Conservation (phyloP, 495 filamentous ascomycete genomes). For the Cercophora samala region DNA sequence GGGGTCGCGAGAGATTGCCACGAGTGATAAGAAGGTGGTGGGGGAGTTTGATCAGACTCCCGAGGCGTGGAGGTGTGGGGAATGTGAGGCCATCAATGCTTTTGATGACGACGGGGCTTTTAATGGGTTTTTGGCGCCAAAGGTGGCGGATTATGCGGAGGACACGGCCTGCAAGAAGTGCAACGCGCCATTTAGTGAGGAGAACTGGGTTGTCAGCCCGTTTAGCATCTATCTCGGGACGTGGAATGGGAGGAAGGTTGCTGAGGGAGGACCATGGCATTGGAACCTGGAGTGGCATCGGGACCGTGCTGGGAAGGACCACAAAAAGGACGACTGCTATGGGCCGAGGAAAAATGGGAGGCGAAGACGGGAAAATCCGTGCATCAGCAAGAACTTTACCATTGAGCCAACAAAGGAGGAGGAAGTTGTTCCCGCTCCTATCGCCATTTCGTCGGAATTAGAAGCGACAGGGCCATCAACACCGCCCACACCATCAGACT, state of each 20-base stretch:
- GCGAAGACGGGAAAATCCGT: slow-evolving; percentile 21
- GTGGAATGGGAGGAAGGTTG: slow-evolving; percentile 25
- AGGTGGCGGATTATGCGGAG: slow-evolving; percentile 13
- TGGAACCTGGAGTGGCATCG: slow-evolving; percentile 24
- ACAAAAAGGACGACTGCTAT: slow-evolving; percentile 22
- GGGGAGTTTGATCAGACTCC: slow-evolving; percentile 29
- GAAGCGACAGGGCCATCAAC: slow-evolving; percentile 1
- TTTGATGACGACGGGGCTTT: slow-evolving; percentile 16
- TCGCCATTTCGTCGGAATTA: not conserved
- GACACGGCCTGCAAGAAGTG: slow-evolving; percentile 19
- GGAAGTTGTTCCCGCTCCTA: not conserved
- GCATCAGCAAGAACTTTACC: slow-evolving; percentile 19
- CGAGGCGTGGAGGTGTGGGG: slow-evolving; percentile 22
- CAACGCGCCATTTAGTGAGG: slow-evolving; percentile 15
- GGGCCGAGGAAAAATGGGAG: slow-evolving; percentile 17
- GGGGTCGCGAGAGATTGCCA: slow-evolving; percentile 22
- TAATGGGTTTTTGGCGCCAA: slow-evolving; percentile 22
- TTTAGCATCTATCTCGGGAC: slow-evolving; percentile 23
- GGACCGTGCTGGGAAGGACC: slow-evolving; percentile 12
- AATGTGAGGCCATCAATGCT: slow-evolving; percentile 20
- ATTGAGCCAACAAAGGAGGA: not conserved
- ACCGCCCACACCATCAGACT: not conserved
- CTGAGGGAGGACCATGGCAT: slow-evolving; percentile 25
- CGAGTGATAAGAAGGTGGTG: slow-evolving; percentile 9
- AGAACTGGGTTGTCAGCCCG: slow-evolving; percentile 26